Conservation (phyloP, 139 green algal species). For the Chlamydomonas eustigma region DNA sequence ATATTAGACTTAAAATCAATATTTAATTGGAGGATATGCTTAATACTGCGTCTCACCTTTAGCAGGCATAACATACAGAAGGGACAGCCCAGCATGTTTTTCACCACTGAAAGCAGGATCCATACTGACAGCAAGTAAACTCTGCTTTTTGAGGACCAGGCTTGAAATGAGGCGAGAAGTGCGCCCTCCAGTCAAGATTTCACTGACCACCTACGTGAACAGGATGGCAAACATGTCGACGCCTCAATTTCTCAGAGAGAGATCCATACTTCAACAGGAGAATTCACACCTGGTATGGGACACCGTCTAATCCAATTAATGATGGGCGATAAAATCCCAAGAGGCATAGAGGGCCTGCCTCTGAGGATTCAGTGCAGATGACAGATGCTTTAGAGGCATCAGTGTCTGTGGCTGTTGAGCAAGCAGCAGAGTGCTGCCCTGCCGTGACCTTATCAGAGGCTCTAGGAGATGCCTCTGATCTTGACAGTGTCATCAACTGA, state of each 20-base stretch:
- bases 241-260: too few relatives aligned
- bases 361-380: too few relatives aligned
- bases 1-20: too few relatives aligned
- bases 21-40: too few relatives aligned
- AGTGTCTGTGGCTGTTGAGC: too few relatives aligned
- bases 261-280: constrained; percentile 44
- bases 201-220: constrained; percentile 39
- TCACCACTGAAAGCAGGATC: constrained; percentile 52
- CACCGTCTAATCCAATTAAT: constrained; percentile 6
- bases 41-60: constrained; percentile 17
- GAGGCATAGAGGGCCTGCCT: constrained; percentile 37
- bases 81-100: constrained; percentile 42
- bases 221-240: too few relatives aligned
- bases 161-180: constrained; percentile 50
- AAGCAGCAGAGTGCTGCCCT: too few relatives aligned
- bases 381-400: too few relatives aligned
- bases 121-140: constrained; percentile 34
- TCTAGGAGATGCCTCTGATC: not conserved
- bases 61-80: constrained; percentile 21
- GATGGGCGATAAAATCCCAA: constrained; percentile 66
- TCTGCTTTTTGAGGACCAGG: constrained; percentile 43
- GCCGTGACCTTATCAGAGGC: too few relatives aligned
- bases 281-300: constrained; percentile 26
- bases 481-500: not conserved
- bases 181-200: constrained; percentile 49